phyloP scores from a whole-genome alignment of 23 red algal genomes.

The Gracilaria domingensis region DNA sequence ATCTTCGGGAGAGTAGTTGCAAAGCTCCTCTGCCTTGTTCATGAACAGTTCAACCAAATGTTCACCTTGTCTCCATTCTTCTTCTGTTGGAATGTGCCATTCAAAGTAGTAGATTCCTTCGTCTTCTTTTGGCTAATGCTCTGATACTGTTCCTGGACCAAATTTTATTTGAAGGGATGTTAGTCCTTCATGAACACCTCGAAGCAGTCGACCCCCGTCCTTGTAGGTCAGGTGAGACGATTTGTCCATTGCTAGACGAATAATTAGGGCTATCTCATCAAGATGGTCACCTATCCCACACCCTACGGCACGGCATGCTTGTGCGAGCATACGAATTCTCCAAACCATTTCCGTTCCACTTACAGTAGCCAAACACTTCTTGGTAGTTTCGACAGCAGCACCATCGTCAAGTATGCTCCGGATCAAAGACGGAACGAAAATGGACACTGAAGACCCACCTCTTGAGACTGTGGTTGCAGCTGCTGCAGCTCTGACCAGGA shows the following conservation, averaged over 20 bases:
- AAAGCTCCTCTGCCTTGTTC: slow-evolving; percentile 31
- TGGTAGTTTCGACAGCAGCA: neutral
- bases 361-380: slow-evolving; percentile 50
- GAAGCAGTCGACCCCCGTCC: slow-evolving; percentile 89
- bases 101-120: slow-evolving; percentile 52
- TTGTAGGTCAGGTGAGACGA: slow-evolving; percentile 83
- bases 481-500: slow-evolving; percentile 61
- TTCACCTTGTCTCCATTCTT: slow-evolving; percentile 69
- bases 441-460: slow-evolving; percentile 61
- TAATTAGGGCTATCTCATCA: slow-evolving; percentile 44
- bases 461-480: slow-evolving; percentile 48
- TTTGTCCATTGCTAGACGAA: slow-evolving; percentile 47
- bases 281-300: slow-evolving; percentile 37
- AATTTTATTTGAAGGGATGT: slow-evolving; percentile 71
- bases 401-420: slow-evolving; percentile 53
- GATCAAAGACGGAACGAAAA: slow-evolving; percentile 75
- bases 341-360: slow-evolving; percentile 85
- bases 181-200: slow-evolving; percentile 91
- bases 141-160: slow-evolving; percentile 32
- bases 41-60: slow-evolving; percentile 51
- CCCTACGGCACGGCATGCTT: slow-evolving; percentile 80
- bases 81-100: slow-evolving; percentile 62
- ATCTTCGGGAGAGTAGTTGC: neutral
- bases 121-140: slow-evolving; percentile 45
- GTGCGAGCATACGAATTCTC: slow-evolving; percentile 91